Base-by-base conservation (phyloP, 2,329 filamentous ascomycete species). In the Ascochyta koolunga region DNA sequence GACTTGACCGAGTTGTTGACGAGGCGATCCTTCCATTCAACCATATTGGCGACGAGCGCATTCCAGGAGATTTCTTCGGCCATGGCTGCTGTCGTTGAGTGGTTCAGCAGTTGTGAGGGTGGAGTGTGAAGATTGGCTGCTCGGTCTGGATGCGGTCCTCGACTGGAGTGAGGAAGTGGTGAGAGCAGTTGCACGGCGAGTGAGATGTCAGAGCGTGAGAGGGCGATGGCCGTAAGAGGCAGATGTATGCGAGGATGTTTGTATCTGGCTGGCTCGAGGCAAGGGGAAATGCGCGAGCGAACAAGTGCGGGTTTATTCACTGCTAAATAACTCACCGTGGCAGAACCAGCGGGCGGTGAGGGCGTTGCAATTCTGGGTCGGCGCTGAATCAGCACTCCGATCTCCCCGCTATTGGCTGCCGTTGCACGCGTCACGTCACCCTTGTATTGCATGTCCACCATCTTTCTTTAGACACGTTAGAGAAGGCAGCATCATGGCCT, bases 1-100 rank as follows among this genome's bases (percentile, higher is more conserved):
- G 79, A 76, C 47, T 62, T 73, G 52, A 62, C 69, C 50, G 77
- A 62, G 66, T 82, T 82, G 60, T 65, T 69, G 54, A 66, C 57
- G 55, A 77, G 68, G 59, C 76, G 75, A 53, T 68, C 58, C 45
- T 64, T 65, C 68, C 72, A 76, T 39, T 67, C 68, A 46, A 61
- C 56, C 47, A 76, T 47, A 21, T 62, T 61, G 31, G 64, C 62
- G 50, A 66, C 32, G 50, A 64, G 42, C 33, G 32, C 42, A 38
- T 50, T 60, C 36, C 31, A 47, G 16, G 49, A 52, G 25, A 52
- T 56, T 52, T 59, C 59, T 51, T 66, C 59, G 45, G 51, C 45
- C 62, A 64, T 62, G 24, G 41, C 48, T 47, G 46, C 25, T 29
- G 32, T 53, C 29, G n/a, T 24, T 32, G 48, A 36, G 18, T 29